Base-by-base conservation (phyloP, 1,284 basidiomycete species). In the Phaffia rhodozyma region DNA sequence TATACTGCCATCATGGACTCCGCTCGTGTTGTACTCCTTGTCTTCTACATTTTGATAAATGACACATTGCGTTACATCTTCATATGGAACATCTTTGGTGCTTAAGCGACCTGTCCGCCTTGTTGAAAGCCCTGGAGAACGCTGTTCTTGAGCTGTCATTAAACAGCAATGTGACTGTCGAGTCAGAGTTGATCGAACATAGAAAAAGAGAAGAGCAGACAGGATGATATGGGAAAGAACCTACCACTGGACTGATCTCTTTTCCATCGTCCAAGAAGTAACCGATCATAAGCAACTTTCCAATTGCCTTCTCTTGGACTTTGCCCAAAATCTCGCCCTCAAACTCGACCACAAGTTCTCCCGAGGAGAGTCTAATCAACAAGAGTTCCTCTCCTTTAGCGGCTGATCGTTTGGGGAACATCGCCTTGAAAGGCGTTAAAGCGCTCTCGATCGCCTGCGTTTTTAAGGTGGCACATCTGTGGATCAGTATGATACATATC, bases 341-440 rank as follows among this genome's bases (percentile, higher is more conserved):
- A 65, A 73, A 76, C 60, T 75, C 74, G 29, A 77, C 70, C 6
- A 71, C 67, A n/a, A 77, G 65, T 13, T 68, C 70, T 5, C 72
- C 73, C 6, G 70, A 50, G 7, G 72, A 53, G 1, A 64, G 70
- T 30, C 72, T 69, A 13, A 77, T 70, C 18, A 80, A 67, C 21
- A 76, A 71, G n/a, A 80, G 69, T 23, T 75, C 68, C 53, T 74
- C 72, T 11, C 79, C 79, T 68, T 78, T 79, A 0, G 79, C 75
- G 5, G 60, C 34, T 16, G 73, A 72, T 2, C 75, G 74, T 53
- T 74, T 67, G 2, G 79, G 79, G 71, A 80, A 80, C 52, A 77
- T 69, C 1, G 73, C 69, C 67, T 79, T 78, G 67, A 80, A 73
- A 20, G 69, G 55, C 54, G 75, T 73, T n/a, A 77, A 70, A 0